A percentile compares a stretch with the other conserved stretches of the same genome.
Evolutionary conservation across 2,329 filamentous ascomycete species (phyloP).

Genomic region (Colletotrichum eleusines): DNA sequence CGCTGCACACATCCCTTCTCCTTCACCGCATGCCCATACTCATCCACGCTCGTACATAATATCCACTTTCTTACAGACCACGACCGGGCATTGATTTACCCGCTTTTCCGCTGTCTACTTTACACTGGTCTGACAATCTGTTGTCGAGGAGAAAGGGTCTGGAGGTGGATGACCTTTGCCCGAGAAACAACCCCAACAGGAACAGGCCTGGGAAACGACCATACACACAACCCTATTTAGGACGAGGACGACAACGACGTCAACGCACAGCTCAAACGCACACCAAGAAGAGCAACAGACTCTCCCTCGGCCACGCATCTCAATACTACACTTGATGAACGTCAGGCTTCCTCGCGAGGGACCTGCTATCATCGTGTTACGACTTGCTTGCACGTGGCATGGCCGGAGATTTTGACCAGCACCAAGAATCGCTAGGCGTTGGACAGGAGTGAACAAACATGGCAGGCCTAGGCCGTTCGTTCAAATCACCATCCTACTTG

Average conservation of each 20-base stretch:
- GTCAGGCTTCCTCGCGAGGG: too few species aligned
- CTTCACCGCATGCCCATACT: conserved; percentile 23
- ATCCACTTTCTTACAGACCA: conserved; percentile 8
- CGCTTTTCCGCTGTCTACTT: conserved; percentile 8
- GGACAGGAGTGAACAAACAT: conserved; percentile 49
- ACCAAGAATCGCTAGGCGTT: not conserved
- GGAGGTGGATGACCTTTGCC: not conserved
- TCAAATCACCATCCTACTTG: conserved; percentile 61
- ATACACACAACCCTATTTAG: not conserved
- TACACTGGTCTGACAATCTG: conserved; percentile 3
- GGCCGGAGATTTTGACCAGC: not conserved
- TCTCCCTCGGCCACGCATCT: not conserved
- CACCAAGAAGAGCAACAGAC: not conserved
- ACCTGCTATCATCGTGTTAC: not conserved
- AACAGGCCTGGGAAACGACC: not conserved
- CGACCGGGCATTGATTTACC: not conserved
- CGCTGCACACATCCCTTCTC: not conserved
- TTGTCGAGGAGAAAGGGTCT: not conserved
- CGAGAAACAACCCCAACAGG: not conserved
- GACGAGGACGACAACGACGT: not conserved
- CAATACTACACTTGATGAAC: not conserved
- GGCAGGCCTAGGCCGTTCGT: conserved; percentile 63
- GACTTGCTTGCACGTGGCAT: conserved; percentile 7
- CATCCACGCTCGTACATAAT: conserved; percentile 8
- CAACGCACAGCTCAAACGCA: not conserved